These are phyloP conservation scores for Stylonectria norvegica DNA, from an alignment of 2,329 filamentous ascomycete species.

Conservation along the genomic window DNA sequence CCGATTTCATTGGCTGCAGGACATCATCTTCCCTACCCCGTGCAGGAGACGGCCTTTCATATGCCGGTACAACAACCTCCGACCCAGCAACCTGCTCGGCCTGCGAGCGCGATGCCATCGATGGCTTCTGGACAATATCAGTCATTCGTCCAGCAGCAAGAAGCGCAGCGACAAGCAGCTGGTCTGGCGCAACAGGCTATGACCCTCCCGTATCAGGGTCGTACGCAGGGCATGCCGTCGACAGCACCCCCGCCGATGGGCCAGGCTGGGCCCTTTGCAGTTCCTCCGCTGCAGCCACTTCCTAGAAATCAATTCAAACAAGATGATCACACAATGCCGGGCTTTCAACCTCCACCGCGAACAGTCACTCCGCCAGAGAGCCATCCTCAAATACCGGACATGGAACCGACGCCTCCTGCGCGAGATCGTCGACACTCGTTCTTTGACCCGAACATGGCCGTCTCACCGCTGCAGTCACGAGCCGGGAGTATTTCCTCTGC, in stretches of 20 bases:
- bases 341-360: too few relatives aligned
- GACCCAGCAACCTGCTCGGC: slow-evolving; percentile 13
- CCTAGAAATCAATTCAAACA: too few relatives aligned
- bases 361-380: too few relatives aligned
- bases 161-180: slow-evolving; percentile 1
- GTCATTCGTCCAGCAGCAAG: background rate
- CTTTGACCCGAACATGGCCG: slow-evolving; percentile 17
- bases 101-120: slow-evolving; percentile 23
- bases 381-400: too few relatives aligned
- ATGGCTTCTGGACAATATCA: slow-evolving; percentile 9
- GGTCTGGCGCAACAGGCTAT: slow-evolving; percentile 3
- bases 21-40: too few relatives aligned
- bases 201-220: slow-evolving; percentile 15
- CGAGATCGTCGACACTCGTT: slow-evolving; percentile 30
- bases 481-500: slow-evolving; percentile 25
- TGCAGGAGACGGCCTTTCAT: too few relatives aligned
- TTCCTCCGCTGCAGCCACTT: slow-evolving; percentile 14
- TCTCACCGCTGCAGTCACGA: slow-evolving; percentile 28
- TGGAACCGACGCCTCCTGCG: background rate
- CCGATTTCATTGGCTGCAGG: too few relatives aligned
- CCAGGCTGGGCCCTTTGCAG: slow-evolving; percentile 15
- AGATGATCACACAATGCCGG: too few relatives aligned
- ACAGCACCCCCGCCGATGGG: slow-evolving; percentile 16
- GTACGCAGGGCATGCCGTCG: slow-evolving; percentile 12
- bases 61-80: too few relatives aligned